A percentile compares a stretch with the other conserved stretches of the same genome.
These are phyloP conservation scores for Lactuca sativa DNA, from an alignment of 129 eudicot genomes.

Conservation along the genomic window DNA sequence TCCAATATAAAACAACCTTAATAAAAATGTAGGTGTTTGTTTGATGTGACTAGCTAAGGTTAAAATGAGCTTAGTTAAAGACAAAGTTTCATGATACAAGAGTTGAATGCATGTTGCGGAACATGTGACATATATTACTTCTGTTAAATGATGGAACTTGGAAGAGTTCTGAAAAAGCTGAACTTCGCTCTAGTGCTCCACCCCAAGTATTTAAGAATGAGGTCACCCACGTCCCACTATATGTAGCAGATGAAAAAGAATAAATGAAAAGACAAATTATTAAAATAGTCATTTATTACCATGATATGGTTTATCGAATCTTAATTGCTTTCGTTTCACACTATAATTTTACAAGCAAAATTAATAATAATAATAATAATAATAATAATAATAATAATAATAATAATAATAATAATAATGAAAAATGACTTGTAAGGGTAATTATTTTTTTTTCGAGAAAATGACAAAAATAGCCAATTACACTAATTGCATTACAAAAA, in stretches of 20 bases:
- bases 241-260: slow-evolving; percentile 10
- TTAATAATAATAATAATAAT: no score
- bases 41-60: slow-evolving; percentile 4
- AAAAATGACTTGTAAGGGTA: no score
- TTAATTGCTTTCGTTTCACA: neutral
- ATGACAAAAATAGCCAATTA: no score
- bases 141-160: slow-evolving; percentile 9
- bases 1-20: slow-evolving; percentile 6
- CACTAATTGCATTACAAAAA: no score
- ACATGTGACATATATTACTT: slow-evolving; percentile 28
- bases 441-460: no score
- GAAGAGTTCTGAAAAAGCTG: slow-evolving; percentile 27
- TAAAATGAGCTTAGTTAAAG: slow-evolving; percentile 5
- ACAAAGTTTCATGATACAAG: neutral
- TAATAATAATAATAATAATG: no score
- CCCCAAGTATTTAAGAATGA: slow-evolving; percentile 25
- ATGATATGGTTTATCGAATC: neutral
- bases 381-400: no score
- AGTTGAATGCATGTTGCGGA: slow-evolving; percentile 27
- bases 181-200: slow-evolving; percentile 21
- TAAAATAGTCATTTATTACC: slow-evolving; percentile 6
- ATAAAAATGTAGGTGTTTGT: neutral
- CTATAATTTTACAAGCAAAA: no score
- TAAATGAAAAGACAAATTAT: slow-evolving; percentile 4
- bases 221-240: slow-evolving; percentile 7